Evolutionary conservation across 2,329 filamentous ascomycete genomes (phyloP), one percentile per base, ranked within the genome.

Genomic region (Albophoma yamanashiensis): DNA sequence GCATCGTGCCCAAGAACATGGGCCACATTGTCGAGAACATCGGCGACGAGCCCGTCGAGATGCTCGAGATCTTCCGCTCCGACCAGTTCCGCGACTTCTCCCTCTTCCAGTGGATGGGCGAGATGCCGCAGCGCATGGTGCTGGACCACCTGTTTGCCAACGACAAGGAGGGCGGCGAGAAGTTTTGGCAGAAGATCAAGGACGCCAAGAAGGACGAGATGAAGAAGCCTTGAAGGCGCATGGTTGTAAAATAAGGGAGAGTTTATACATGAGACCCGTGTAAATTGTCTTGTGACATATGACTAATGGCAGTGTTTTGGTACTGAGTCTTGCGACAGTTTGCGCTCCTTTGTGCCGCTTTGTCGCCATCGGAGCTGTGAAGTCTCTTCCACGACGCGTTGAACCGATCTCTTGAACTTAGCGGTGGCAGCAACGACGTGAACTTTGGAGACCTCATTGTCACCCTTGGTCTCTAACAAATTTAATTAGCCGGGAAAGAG

Each of bases 1-100:
- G 87, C 17, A 89, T 92, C 63, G 88, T 92, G 7, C 89, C 89
- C 0, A 79, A 79, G 67, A 90, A 89, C 69, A 90, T 89, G 80
- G 89, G 87, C 3, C 89, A 92, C 69, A 92, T 91, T 69, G 88
- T 93, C 59, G 89, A 93, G 78, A 92, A 92, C 66, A 83, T 90
- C 47, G 86, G 88, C n/a, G 83, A 89, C 56, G 88, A 91, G 70
- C 83, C 88, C 22, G 73, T 92, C 2, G 85, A 90, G 69, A 88
- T 92, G 71, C 75, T 92, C 14, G 89, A 92, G 73, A 85, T 92
- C 20, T 89, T 92, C 74, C 79, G 85, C 57, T 82, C 87, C 0
- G 84, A 89, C 64, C 79, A 86, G 70, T 92, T 91, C 69, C 78
- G 85, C 63, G 87, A 91, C 68, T 89, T 91, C 65, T 87, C 83